Evolutionary conservation across 139 green algal species (phyloP).

Genomic region (Chlamydomonas sp.): DNA sequence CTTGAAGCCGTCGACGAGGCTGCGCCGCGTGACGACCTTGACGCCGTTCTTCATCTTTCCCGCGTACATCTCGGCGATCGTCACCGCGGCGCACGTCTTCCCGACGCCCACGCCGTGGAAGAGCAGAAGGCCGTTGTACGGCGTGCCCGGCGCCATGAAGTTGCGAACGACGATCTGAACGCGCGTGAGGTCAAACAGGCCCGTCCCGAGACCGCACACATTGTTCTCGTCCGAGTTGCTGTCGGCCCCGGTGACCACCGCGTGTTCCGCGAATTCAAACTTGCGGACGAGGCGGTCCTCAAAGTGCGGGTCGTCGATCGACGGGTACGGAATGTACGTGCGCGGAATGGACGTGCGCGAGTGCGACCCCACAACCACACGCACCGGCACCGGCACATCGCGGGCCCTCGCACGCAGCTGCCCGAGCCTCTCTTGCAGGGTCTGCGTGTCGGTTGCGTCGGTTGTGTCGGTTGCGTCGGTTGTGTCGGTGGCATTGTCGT

Average conservation of each 20-base stretch:
- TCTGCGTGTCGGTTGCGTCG: too few relatives aligned
- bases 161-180: constrained; percentile 8
- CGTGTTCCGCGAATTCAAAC: too few relatives aligned
- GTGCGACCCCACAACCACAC: too few relatives aligned
- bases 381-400: too few relatives aligned
- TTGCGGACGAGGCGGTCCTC: too few relatives aligned
- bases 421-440: too few relatives aligned
- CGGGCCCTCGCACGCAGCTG: too few relatives aligned
- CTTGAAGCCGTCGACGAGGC: constrained; percentile 1
- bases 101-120: constrained; percentile 17
- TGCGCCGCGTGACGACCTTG: neutral
- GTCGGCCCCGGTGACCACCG: neutral
- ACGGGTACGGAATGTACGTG: neutral
- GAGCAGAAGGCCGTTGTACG: constrained; percentile 11
- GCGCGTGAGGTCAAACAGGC: constrained; percentile 7
- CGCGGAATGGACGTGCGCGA: too few relatives aligned
- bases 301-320: too few relatives aligned
- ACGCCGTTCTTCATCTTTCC: neutral
- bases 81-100: constrained; percentile 16
- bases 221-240: neutral
- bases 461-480: too few relatives aligned
- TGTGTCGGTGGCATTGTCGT: too few relatives aligned
- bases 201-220: neutral
- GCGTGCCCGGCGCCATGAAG: neutral
- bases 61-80: neutral